These are phyloP conservation scores for Stagonosporopsis cucurbitacearum DNA, from an alignment of 2,329 filamentous ascomycete genomes.

Conservation along the genomic window DNA sequence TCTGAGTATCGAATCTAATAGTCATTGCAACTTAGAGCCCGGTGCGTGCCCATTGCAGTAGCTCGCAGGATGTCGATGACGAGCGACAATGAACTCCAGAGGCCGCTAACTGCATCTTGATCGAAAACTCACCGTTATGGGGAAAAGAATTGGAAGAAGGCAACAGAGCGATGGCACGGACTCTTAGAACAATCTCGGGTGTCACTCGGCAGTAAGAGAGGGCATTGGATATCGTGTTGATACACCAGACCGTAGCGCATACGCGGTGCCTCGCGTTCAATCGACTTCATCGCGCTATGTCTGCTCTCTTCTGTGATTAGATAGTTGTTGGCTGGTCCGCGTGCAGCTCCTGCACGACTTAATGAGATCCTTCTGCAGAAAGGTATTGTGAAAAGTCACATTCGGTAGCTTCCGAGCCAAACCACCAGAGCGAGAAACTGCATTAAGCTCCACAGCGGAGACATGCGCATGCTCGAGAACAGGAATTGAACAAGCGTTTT, in stretches of 20 bases:
- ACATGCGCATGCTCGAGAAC: slow-evolving; percentile 5
- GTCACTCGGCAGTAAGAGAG: background rate
- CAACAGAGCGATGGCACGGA: background rate
- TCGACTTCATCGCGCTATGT: too few relatives aligned
- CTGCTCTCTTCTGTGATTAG: background rate
- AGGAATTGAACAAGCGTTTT: background rate
- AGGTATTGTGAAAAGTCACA: background rate
- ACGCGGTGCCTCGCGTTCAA: background rate
- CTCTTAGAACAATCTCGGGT: background rate
- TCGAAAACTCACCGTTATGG: background rate
- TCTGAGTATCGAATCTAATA: background rate
- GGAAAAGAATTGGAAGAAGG: background rate
- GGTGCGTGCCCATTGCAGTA: background rate
- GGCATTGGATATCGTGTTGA: background rate
- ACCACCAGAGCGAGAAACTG: background rate
- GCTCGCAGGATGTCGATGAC: background rate
- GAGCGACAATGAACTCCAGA: background rate
- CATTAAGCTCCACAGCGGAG: background rate
- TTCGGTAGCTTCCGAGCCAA: background rate
- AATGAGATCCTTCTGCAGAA: background rate
- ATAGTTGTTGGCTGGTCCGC: background rate
- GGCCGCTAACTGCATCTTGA: background rate
- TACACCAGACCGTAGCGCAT: background rate
- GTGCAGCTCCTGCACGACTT: background rate
- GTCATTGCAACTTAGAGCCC: too few relatives aligned